phyloP scores from a whole-genome alignment of 2,329 filamentous ascomycete genomes.

The Colletotrichum lentis region DNA sequence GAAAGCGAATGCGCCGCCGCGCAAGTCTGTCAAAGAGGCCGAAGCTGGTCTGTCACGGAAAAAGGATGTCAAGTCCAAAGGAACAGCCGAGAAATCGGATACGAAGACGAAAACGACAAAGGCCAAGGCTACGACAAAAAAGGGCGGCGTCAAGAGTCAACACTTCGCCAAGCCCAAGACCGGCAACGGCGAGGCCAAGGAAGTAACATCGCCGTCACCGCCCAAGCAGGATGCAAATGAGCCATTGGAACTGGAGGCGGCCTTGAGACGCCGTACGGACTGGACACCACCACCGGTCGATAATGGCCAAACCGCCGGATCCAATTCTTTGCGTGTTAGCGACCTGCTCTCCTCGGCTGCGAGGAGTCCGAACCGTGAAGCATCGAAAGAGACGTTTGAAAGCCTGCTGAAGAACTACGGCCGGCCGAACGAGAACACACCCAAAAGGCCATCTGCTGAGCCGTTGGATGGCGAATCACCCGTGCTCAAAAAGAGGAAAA shows the following conservation, averaged over 20 bases:
- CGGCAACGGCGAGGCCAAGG: not conserved
- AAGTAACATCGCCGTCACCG: not conserved
- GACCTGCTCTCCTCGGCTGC: slow-evolving; percentile 46
- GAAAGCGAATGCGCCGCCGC: slow-evolving; percentile 30
- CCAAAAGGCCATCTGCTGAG: slow-evolving; percentile 26
- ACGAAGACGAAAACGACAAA: slow-evolving; percentile 35
- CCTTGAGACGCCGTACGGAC: slow-evolving; percentile 63
- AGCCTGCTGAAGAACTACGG: slow-evolving; percentile 55
- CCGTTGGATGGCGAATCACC: slow-evolving; percentile 43
- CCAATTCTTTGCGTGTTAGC: slow-evolving; percentile 46
- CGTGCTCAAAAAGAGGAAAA: slow-evolving; percentile 63
- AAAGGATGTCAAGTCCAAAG: slow-evolving; percentile 44
- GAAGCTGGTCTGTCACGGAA: slow-evolving; percentile 46
- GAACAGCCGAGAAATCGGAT: slow-evolving; percentile 15
- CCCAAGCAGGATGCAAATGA: slow-evolving; percentile 40
- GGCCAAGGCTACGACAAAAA: slow-evolving; percentile 42
- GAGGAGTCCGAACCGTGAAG: slow-evolving; percentile 29
- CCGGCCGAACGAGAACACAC: slow-evolving; percentile 43
- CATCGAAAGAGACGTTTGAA: slow-evolving; percentile 51
- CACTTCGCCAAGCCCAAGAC: slow-evolving; percentile 45
- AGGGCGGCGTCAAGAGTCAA: slow-evolving; percentile 47
- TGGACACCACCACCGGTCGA: slow-evolving; percentile 73
- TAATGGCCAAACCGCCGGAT: slow-evolving; percentile 42
- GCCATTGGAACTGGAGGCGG: slow-evolving; percentile 55
- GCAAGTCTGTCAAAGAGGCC: slow-evolving; percentile 9